A percentile compares a stretch with the other conserved stretches of the same genome.
Conservation (phyloP, 768 basidiomycete species). For the Pulveroboletus sp. region DNA sequence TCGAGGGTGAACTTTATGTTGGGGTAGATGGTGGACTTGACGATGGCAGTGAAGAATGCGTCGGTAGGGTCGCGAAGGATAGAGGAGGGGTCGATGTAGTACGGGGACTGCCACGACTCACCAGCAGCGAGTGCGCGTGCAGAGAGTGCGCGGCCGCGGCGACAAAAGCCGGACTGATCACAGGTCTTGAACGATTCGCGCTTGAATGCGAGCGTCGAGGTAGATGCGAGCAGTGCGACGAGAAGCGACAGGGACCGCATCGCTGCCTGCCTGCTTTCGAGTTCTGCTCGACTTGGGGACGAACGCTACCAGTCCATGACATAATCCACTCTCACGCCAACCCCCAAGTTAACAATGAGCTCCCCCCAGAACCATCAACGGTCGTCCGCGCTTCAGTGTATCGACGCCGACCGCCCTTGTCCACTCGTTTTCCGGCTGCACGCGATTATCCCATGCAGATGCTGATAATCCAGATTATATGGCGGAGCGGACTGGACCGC, state of each 20-base stretch:
- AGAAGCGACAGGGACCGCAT: constrained; percentile 25
- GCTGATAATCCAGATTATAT: no score
- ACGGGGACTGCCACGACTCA: constrained; percentile 78
- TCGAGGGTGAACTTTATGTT: constrained; percentile 78
- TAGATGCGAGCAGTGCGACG: constrained; percentile 30
- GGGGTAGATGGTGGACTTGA: constrained; percentile 80
- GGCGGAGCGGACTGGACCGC: no score
- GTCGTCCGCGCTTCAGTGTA: no score
- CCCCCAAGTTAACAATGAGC: no score
- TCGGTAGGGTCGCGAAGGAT: constrained; percentile 42
- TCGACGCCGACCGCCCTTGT: no score
- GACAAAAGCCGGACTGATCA: constrained; percentile 91
- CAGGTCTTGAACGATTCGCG: constrained; percentile 91
- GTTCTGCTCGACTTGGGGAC: not conserved
- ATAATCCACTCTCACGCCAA: no score
- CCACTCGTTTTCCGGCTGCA: no score
- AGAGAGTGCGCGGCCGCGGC: constrained; percentile 82
- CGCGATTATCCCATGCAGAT: no score
- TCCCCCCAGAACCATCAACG: no score
- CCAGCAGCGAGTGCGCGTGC: constrained; percentile 57
- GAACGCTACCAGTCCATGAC: no score
- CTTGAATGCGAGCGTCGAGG: constrained; percentile 55
- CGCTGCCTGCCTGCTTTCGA: not conserved
- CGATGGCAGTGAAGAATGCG: constrained; percentile 66
- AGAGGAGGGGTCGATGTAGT: constrained; percentile 66